phyloP scores from a whole-genome alignment of 352 stramenopile genomes.

The Pythium graminicola region DNA sequence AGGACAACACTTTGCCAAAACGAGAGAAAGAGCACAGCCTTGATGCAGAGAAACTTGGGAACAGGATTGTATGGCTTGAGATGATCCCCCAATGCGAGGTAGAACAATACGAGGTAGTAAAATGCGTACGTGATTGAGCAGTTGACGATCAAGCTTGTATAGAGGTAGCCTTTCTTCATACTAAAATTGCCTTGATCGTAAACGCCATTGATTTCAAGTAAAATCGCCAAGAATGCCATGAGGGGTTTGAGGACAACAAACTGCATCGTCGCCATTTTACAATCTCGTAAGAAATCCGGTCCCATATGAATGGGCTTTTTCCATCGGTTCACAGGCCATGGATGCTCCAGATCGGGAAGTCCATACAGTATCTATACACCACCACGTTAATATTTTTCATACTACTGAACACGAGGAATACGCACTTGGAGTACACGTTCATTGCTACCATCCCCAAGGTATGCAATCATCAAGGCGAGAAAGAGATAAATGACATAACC shows the following conservation, averaged over 20 bases:
- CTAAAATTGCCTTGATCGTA: slow-evolving; percentile 87
- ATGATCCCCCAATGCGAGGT: slow-evolving; percentile 88
- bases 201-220: slow-evolving; percentile 69
- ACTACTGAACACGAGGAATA: no score
- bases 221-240: slow-evolving; percentile 84
- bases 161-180: slow-evolving; percentile 81
- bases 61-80: slow-evolving; percentile 93
- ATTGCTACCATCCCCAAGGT: slow-evolving; percentile 90
- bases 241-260: slow-evolving; percentile 95
- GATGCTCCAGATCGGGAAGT: slow-evolving; percentile 63
- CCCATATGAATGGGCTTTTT: slow-evolving; percentile 72
- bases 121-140: slow-evolving; percentile 96
- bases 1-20: slow-evolving; percentile 97
- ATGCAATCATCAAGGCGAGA: slow-evolving; percentile 93
- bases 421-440: slow-evolving; percentile 60
- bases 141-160: slow-evolving; percentile 93
- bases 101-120: slow-evolving; percentile 97
- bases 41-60: slow-evolving; percentile 98
- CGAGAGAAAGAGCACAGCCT: slow-evolving; percentile 97
- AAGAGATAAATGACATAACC: slow-evolving; percentile 98
- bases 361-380: slow-evolving; percentile 31
- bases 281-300: slow-evolving; percentile 87
- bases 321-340: slow-evolving; percentile 68
- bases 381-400: no score
- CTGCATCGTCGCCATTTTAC: slow-evolving; percentile 94